Evolutionary conservation across 2,329 filamentous ascomycete genomes (phyloP).

Genomic region (Ophiostoma montium): DNA sequence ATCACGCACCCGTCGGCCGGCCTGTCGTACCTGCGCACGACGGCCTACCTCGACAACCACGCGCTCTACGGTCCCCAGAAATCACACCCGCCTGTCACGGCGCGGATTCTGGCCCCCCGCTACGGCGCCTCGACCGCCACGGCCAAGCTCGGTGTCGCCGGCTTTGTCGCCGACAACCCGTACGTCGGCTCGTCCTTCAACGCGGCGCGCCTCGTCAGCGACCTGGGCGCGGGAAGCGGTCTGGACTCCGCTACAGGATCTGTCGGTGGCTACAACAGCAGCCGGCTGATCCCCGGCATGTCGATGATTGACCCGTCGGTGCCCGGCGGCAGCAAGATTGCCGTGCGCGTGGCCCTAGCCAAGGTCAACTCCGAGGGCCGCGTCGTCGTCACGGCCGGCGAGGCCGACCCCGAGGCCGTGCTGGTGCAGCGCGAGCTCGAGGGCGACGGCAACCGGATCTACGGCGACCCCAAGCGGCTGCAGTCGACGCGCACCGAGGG

Average conservation of each 20-base stretch:
- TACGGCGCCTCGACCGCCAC: conserved; percentile 13
- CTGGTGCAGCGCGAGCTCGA: conserved; percentile 33
- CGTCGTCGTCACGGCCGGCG: conserved; percentile 29
- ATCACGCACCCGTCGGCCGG: conserved; percentile 48
- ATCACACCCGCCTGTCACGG: conserved; percentile 32
- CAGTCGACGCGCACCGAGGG: conserved; percentile 15
- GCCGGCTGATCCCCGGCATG: conserved; percentile 20
- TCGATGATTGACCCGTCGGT: conserved; percentile 30
- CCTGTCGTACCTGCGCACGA: conserved; percentile 45
- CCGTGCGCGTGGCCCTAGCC: conserved; percentile 30
- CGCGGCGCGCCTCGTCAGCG: conserved; percentile 4
- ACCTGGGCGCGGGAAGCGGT: background rate
- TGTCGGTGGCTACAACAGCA: background rate
- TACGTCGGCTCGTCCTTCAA: conserved; percentile 30
- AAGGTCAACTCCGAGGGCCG: conserved; percentile 36
- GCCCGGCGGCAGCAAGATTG: conserved; percentile 40
- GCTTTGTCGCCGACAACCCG: conserved; percentile 34
- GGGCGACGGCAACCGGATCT: conserved; percentile 21
- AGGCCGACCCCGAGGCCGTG: conserved; percentile 24
- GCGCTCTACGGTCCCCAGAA: conserved; percentile 45
- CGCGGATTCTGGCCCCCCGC: conserved; percentile 36
- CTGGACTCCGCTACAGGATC: background rate
- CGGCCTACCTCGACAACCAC: conserved; percentile 42
- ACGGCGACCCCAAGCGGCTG: conserved; percentile 18
- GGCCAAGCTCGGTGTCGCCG: conserved; percentile 39